These are phyloP conservation scores for Termitomyces sp. DNA, from an alignment of 768 basidiomycete species.

Conservation along the genomic window DNA sequence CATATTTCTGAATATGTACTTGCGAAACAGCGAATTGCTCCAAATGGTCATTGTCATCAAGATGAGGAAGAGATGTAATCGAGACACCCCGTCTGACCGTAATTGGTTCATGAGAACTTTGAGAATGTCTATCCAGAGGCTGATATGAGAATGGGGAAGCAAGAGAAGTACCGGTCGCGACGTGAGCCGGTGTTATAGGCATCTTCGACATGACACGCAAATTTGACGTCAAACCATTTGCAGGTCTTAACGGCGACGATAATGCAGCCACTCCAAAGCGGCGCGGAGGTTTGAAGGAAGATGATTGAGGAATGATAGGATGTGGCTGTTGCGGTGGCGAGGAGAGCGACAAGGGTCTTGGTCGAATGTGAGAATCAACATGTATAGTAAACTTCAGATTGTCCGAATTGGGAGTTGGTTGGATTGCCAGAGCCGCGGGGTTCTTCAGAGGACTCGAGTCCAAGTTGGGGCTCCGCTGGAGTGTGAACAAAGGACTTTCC, in stretches of 20 bases:
- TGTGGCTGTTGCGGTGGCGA: background rate
- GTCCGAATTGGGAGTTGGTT: background rate
- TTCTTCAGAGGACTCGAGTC: background rate
- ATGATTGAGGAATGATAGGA: background rate
- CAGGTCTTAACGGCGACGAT: conserved; percentile 2
- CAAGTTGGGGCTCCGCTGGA: background rate
- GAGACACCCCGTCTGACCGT: background rate
- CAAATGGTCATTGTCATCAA: background rate
- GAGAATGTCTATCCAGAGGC: background rate
- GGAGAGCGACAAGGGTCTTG: background rate
- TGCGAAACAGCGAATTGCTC: background rate
- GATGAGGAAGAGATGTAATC: background rate
- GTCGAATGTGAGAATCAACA: background rate
- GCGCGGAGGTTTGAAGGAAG: background rate
- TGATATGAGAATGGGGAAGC: background rate
- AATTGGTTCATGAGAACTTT: background rate
- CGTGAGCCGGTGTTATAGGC: background rate
- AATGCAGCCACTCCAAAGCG: background rate
- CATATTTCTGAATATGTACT: background rate
- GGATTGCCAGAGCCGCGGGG: background rate
- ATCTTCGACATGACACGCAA: background rate
- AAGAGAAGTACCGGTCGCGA: background rate
- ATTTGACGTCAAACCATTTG: background rate
- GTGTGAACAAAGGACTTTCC: background rate
- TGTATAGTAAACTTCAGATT: background rate